Evolutionary conservation across 1,284 basidiomycete genomes (phyloP), one percentile per base, ranked within the genome.

Genomic region (Meira nashicola): DNA sequence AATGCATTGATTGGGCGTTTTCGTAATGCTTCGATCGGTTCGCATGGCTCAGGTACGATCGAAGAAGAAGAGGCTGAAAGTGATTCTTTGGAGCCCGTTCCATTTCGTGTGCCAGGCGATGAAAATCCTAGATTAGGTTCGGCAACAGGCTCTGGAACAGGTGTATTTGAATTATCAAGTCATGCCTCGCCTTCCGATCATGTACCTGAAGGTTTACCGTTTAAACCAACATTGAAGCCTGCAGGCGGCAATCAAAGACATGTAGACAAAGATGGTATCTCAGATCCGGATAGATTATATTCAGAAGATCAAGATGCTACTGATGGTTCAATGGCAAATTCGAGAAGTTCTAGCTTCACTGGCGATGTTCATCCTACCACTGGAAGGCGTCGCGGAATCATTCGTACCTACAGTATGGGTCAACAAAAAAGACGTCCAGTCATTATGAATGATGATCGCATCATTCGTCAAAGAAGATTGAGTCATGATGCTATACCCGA

Each of bases 401-500:
- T 67, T 0, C 69, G 75, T 39, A 76, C 75, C n/a, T 73, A 71
- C 60, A 70, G 67, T 39, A 66, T 76, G 71, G 67, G 66, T 28
- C 74, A 76, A 58, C 72, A 75, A 55, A 75, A 72, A 64, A 67
- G 74, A 19, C 55, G 73, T 2, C 74, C 74, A 5, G 59, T 64
- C 15, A 61, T 39, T 33, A 65, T 71, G 65, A 73, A 73, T 55
- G 68, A 76, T 56, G 76, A 78, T 23, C 65, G 67, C 37, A 69
- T 77, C 65, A 70, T 70, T 19, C 64, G 67, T 9, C 55, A 64
- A 2, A 67, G 76, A n/a, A 66, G 77, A 8, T 62, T 77, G 53
- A 78, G 77, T 54, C 74, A 76, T 55, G 76, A 70, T 55, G 83
- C 77, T 66, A 53, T 80, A 78, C 40, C 76, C 74, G 51, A 82